phyloP scores from a whole-genome alignment of 1,284 basidiomycete species.

The Cryptococcus deneoformans region DNA sequence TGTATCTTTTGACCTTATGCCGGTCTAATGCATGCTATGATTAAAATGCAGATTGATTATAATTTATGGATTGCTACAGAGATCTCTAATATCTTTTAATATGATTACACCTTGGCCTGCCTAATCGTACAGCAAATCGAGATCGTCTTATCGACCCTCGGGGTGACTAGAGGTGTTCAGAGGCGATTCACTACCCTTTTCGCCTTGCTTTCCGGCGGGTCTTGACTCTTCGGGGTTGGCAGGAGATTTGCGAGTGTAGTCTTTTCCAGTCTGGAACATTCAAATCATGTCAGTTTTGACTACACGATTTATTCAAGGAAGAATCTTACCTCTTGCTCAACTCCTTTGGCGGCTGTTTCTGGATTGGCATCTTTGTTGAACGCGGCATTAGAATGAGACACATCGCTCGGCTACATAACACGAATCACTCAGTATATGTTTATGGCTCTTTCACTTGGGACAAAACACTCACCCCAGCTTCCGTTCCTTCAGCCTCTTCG shows the following conservation, averaged over 20 bases:
- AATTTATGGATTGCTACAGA: background rate
- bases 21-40: too few species aligned
- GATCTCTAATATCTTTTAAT: background rate
- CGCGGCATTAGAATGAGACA: slow-evolving; percentile 42
- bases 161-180: slow-evolving; percentile 21
- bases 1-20: background rate
- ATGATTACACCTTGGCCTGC: background rate
- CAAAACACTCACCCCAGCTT: slow-evolving; percentile 35
- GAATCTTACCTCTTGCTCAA: slow-evolving; percentile 35
- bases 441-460: background rate
- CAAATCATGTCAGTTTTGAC: background rate
- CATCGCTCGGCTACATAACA: slow-evolving; percentile 34
- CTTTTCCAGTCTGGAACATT: slow-evolving; percentile 34
- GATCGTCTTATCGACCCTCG: slow-evolving; percentile 6
- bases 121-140: background rate
- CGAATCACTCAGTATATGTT: background rate
- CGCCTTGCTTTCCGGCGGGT: slow-evolving; percentile 23
- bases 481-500: slow-evolving; percentile 39
- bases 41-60: background rate
- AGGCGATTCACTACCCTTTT: slow-evolving; percentile 18
- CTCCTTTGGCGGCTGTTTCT: slow-evolving; percentile 22
- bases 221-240: slow-evolving; percentile 29
- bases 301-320: background rate
- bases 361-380: slow-evolving; percentile 39
- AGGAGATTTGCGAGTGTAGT: slow-evolving; percentile 34